A percentile compares a stretch with the other conserved stretches of the same genome.
Evolutionary conservation across 768 basidiomycete species (phyloP).

Genomic region (Amylocystis lapponica): DNA sequence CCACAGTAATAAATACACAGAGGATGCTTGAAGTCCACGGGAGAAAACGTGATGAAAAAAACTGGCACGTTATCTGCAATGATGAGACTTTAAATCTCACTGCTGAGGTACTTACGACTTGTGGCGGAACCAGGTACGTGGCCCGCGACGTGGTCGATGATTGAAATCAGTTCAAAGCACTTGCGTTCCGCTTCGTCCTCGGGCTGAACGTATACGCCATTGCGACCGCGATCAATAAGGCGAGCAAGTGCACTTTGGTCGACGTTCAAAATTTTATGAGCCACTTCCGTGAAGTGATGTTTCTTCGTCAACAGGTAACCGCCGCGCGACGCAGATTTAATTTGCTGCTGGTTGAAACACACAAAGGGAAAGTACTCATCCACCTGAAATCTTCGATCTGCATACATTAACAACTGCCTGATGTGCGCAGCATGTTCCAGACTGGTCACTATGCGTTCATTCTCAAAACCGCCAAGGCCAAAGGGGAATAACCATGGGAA

Average conservation of each 20-base stretch:
- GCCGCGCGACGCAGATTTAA: constrained; percentile 7
- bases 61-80: constrained; percentile 9
- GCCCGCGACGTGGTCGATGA: constrained; percentile 8
- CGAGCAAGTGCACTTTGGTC: constrained; percentile 1
- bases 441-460: not conserved
- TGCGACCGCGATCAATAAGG: not conserved
- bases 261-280: constrained; percentile 1
- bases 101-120: constrained; percentile 8
- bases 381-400: constrained; percentile 15
- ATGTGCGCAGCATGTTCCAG: constrained; percentile 2
- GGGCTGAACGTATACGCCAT: not conserved
- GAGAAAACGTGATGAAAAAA: constrained; percentile 34
- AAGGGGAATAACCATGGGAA: constrained; percentile 16
- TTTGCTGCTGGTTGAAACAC: constrained; percentile 18
- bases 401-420: constrained; percentile 8
- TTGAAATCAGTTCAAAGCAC: constrained; percentile 8
- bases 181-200: constrained; percentile 5
- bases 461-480: constrained; percentile 9
- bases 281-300: constrained; percentile 5
- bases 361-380: constrained; percentile 13
- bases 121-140: constrained; percentile 13
- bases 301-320: constrained; percentile 9
- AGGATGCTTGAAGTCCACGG: constrained; percentile 21
- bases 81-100: constrained; percentile 16
- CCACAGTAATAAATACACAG: constrained; percentile 1